A percentile compares a stretch with the other conserved stretches of the same genome.
Conservation (phyloP, 106 monocot species). For the Amphibolis antarctica region DNA sequence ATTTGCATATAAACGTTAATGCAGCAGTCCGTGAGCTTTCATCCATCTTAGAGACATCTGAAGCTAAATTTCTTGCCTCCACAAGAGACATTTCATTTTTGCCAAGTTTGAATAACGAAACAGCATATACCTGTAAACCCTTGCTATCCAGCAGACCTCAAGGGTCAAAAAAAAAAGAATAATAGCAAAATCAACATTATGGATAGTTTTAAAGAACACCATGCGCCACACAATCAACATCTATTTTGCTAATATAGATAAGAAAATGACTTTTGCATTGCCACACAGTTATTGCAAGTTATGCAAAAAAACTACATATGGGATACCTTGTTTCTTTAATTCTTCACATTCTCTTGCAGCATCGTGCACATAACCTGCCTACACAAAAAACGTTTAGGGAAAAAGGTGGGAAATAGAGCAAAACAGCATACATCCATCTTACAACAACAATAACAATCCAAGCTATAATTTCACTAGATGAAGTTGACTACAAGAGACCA, state of each 20-base stretch:
- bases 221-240: no score
- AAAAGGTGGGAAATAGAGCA: not conserved
- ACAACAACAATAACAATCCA: no score
- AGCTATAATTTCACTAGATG: no score
- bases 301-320: not conserved
- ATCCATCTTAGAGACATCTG: conserved; percentile 40
- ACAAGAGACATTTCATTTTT: conserved; percentile 44
- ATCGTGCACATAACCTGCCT: conserved; percentile 63
- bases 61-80: conserved; percentile 41
- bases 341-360: conserved; percentile 61
- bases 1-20: conserved; percentile 55
- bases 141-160: conserved; percentile 51
- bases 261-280: no score
- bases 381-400: conserved; percentile 10
- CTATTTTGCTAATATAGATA: no score
- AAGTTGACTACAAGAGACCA: no score
- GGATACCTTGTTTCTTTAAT: conserved; percentile 58
- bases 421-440: no score
- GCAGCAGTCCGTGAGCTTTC: conserved; percentile 36
- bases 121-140: conserved; percentile 69
- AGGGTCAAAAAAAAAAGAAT: conserved; percentile 1
- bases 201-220: no score
- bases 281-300: not conserved
- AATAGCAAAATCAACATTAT: no score
- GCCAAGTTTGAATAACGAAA: conserved; percentile 71